Evolutionary conservation across 1,139 yeast species (phyloP).

Genomic region (Entelexis sorbosivorans): DNA sequence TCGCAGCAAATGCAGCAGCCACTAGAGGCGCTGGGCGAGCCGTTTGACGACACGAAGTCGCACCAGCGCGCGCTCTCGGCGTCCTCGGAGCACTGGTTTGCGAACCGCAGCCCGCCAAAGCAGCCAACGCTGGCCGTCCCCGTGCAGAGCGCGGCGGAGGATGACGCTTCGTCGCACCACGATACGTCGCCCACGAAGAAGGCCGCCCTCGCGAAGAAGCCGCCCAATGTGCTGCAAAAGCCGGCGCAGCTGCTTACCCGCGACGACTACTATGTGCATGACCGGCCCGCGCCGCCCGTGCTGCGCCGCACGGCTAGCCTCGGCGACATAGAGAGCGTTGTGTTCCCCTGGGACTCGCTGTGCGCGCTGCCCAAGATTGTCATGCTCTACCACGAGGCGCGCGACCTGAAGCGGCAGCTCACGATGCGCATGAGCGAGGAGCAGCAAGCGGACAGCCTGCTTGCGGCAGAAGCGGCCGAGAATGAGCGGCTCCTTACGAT

Average conservation of each 20-base stretch:
- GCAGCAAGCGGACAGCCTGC: slow-evolving; percentile 3
- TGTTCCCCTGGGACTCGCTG: slow-evolving; percentile 20
- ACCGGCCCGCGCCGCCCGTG: not conserved
- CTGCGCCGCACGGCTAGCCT: slow-evolving; percentile 17
- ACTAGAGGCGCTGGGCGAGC: slow-evolving; percentile 3
- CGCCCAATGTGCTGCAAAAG: not conserved
- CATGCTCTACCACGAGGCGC: slow-evolving; percentile 18
- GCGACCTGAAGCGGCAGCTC: slow-evolving; percentile 15
- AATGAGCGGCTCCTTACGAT: slow-evolving; percentile 15
- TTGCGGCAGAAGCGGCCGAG: slow-evolving; percentile 8
- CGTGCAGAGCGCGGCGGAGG: not conserved
- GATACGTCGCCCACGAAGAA: not conserved
- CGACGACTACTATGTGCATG: slow-evolving; percentile 12
- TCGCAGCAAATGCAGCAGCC: not conserved
- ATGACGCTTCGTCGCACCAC: not conserved
- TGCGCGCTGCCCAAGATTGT: slow-evolving; percentile 19
- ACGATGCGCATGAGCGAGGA: slow-evolving; percentile 15
- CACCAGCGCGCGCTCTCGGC: slow-evolving; percentile 8
- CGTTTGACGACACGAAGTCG: slow-evolving; percentile 8
- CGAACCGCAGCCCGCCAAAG: slow-evolving; percentile 1
- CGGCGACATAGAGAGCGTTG: slow-evolving; percentile 10
- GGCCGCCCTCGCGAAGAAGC: not conserved
- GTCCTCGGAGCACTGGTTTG: slow-evolving; percentile 13
- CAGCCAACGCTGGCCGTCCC: not conserved
- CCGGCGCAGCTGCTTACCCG: slow-evolving; percentile 12